These are phyloP conservation scores for Penicillium turbatum DNA, from an alignment of 495 filamentous ascomycete genomes.

Conservation along the genomic window DNA sequence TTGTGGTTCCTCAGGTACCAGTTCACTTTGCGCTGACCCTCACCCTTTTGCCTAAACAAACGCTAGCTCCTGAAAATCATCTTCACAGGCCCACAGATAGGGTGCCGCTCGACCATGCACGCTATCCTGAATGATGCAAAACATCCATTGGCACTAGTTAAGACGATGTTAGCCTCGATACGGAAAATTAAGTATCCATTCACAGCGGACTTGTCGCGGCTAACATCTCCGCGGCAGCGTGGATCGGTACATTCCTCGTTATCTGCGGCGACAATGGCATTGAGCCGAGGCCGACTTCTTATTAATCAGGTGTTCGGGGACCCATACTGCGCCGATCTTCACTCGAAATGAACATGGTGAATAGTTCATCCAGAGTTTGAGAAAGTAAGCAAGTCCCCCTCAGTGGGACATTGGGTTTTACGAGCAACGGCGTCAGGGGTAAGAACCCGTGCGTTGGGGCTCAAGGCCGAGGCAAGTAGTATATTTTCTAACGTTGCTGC, in stretches of 20 bases:
- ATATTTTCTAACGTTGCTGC: no score
- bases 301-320: not conserved
- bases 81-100: no score
- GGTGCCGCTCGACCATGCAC: no score
- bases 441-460: not conserved
- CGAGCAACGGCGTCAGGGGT: not conserved
- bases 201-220: not conserved
- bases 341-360: not conserved
- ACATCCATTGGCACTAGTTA: no score
- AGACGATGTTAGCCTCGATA: no score
- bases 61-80: no score
- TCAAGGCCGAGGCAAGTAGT: not conserved
- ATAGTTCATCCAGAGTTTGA: not conserved
- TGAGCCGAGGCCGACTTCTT: not conserved
- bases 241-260: not conserved
- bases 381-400: not conserved
- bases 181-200: no score
- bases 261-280: not conserved
- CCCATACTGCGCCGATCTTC: not conserved
- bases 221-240: not conserved
- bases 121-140: no score
- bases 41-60: no score
- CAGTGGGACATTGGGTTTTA: not conserved
- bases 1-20: no score
- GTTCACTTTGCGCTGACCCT: no score